Evolutionary conservation across 169 alveolate genomes (phyloP).

Genomic region (Perkinsus olseni): DNA sequence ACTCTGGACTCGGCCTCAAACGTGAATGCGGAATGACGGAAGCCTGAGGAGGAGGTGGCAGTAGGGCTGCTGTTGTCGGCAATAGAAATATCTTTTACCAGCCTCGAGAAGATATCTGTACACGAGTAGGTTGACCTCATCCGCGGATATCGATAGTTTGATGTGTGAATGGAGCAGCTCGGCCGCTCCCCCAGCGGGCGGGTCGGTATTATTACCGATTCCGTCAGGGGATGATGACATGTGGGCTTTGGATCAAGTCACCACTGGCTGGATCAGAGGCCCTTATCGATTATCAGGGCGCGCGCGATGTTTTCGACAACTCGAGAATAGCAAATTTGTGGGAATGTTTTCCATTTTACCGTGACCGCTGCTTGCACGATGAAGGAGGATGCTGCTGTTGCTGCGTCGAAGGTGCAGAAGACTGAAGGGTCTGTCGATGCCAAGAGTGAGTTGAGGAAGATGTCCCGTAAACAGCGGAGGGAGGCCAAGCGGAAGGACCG

Average conservation of each 20-base stretch:
- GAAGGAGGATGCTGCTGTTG: neutral
- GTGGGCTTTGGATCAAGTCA: too few relatives aligned
- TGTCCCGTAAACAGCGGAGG: neutral
- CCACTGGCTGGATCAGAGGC: too few relatives aligned
- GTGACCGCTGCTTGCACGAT: too few relatives aligned
- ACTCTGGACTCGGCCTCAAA: neutral
- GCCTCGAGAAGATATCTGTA: neutral
- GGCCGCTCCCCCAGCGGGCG: neutral
- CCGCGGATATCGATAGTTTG: neutral
- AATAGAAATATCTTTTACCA: neutral
- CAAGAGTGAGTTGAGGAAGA: neutral
- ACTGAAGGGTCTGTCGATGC: neutral
- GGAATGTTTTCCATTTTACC: too few relatives aligned
- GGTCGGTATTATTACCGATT: neutral
- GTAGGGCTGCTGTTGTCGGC: neutral
- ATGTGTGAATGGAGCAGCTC: neutral
- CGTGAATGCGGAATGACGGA: neutral
- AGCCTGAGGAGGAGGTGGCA: neutral
- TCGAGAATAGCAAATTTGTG: too few relatives aligned
- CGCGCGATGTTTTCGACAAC: too few relatives aligned
- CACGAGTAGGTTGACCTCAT: neutral
- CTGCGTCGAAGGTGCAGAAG: neutral
- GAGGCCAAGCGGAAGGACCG: neutral
- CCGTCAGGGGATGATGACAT: too few relatives aligned
- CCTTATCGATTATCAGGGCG: too few relatives aligned